Conservation (phyloP, 202 grass and related monocot genomes). For the Dendrocalamus latiflorus region DNA sequence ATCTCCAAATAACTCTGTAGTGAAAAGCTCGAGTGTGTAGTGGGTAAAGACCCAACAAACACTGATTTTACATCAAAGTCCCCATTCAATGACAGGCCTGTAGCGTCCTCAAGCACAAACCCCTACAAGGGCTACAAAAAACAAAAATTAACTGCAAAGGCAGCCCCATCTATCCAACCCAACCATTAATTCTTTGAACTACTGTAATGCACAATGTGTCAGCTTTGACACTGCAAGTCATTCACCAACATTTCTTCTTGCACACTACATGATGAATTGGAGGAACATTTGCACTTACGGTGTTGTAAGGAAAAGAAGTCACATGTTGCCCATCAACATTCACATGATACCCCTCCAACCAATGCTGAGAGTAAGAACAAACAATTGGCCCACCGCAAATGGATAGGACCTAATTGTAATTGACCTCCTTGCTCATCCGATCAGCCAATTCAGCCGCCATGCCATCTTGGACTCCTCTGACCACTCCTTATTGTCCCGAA, state of each 20-base stretch:
- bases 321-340: constrained; percentile 61
- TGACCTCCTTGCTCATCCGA: constrained; percentile 44
- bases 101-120: constrained; percentile 77
- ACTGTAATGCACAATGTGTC: neutral
- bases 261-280: neutral
- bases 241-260: neutral
- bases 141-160: neutral
- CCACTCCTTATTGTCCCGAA: constrained; percentile 13
- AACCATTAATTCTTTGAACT: neutral
- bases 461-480: constrained; percentile 25
- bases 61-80: constrained; percentile 72
- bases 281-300: constrained; percentile 39
- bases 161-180: neutral
- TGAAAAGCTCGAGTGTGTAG: constrained; percentile 48
- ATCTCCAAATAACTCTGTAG: constrained; percentile 55
- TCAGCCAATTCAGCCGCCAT: constrained; percentile 53
- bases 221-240: neutral
- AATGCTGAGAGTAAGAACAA: constrained; percentile 69
- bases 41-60: constrained; percentile 61
- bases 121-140: constrained; percentile 36
- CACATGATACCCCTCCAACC: constrained; percentile 75
- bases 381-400: constrained; percentile 47
- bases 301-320: constrained; percentile 74
- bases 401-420: constrained; percentile 54
- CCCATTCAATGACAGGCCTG: constrained; percentile 58